Evolutionary conservation across 1,284 basidiomycete species (phyloP).

Genomic region (Ceratobasidium theobromae): DNA sequence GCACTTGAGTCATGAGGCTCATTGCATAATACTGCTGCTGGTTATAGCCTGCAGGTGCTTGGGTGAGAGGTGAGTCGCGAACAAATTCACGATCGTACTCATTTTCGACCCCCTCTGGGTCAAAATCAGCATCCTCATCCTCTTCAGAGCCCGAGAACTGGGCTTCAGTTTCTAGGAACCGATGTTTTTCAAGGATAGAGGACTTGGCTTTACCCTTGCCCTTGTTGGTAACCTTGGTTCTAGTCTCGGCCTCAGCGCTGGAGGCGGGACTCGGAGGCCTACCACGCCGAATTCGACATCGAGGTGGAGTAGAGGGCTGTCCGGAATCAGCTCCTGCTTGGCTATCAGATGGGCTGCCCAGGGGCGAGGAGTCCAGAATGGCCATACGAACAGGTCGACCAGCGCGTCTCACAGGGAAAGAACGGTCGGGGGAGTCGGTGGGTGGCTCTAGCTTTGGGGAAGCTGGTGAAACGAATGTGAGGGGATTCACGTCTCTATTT

Average conservation of each 20-base stretch:
- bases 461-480: slow-evolving; percentile 18
- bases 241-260: slow-evolving; percentile 31
- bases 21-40: slow-evolving; percentile 66
- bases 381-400: slow-evolving; percentile 19
- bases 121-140: slow-evolving; percentile 50
- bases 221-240: slow-evolving; percentile 42
- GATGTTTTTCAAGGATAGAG: slow-evolving; percentile 34
- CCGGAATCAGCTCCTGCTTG: slow-evolving; percentile 26
- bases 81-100: slow-evolving; percentile 72
- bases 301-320: slow-evolving; percentile 42
- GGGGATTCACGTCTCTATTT: not conserved
- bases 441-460: slow-evolving; percentile 16
- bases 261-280: slow-evolving; percentile 39
- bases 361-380: slow-evolving; percentile 22
- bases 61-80: slow-evolving; percentile 65
- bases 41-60: slow-evolving; percentile 72
- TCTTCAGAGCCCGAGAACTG: slow-evolving; percentile 77
- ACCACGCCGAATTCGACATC: slow-evolving; percentile 42
- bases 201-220: slow-evolving; percentile 49
- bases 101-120: slow-evolving; percentile 58
- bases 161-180: slow-evolving; percentile 65
- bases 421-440: slow-evolving; percentile 46
- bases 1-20: slow-evolving; percentile 67
- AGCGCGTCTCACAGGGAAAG: slow-evolving; percentile 51
- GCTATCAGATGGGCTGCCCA: slow-evolving; percentile 40